phyloP scores from a whole-genome alignment of 768 basidiomycete genomes.

The Russula emetica region DNA sequence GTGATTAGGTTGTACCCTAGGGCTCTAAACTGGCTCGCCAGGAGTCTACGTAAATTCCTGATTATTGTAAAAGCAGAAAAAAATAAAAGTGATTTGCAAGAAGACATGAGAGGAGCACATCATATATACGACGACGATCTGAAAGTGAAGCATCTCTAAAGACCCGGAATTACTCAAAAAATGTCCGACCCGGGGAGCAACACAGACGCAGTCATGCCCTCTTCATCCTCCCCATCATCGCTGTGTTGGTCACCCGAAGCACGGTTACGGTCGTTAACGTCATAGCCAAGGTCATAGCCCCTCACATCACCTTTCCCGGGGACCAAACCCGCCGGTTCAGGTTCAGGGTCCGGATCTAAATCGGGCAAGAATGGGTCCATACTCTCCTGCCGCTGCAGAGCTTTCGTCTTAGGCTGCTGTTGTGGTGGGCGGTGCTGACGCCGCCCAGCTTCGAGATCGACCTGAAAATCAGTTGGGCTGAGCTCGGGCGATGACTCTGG shows the following conservation, averaged over 20 bases:
- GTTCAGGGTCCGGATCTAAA: slow-evolving; percentile 14
- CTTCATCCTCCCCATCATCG: slow-evolving; percentile 16
- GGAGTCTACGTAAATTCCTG: neutral
- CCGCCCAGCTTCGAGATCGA: slow-evolving; percentile 18
- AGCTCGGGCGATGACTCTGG: slow-evolving; percentile 27
- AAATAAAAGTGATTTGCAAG: slow-evolving; percentile 12
- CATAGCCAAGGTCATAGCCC: slow-evolving; percentile 21
- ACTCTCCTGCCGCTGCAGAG: slow-evolving; percentile 20
- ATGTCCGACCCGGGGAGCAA: slow-evolving; percentile 28
- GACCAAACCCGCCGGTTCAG: neutral
- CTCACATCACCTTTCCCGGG: neutral
- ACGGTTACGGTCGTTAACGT: neutral
- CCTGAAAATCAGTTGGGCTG: slow-evolving; percentile 15
- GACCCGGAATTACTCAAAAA: slow-evolving; percentile 16
- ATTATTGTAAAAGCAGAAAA: neutral
- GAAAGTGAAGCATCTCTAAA: slow-evolving; percentile 12
- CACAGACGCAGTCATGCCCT: slow-evolving; percentile 13
- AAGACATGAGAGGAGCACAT: neutral
- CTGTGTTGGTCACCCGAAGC: neutral
- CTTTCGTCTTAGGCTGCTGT: neutral
- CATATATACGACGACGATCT: slow-evolving; percentile 16
- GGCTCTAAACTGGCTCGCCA: too few species aligned
- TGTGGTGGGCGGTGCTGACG: slow-evolving; percentile 4
- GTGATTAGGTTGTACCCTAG: too few species aligned
- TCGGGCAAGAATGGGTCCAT: slow-evolving; percentile 26